Evolutionary conservation across 1,284 basidiomycete genomes (phyloP).

Genomic region (Ceratobasidium sp.): DNA sequence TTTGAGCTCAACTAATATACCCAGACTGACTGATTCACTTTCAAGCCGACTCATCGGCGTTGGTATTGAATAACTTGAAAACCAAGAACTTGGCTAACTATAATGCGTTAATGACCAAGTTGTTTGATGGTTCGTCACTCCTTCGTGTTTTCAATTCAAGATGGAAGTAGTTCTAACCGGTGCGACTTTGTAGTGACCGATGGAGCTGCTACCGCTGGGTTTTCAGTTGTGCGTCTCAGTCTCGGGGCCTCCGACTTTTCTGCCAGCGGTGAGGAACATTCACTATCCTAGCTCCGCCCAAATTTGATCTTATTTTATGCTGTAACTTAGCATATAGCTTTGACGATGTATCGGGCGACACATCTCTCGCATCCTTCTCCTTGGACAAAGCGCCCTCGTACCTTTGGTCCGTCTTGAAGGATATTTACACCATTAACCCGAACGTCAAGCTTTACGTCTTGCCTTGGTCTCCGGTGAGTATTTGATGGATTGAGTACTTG

Average conservation of each 20-base stretch:
- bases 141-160: not conserved
- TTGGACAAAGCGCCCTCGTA: conserved; percentile 65
- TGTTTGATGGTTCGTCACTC: conserved; percentile 60
- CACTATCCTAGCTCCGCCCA: not conserved
- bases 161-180: not conserved
- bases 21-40: not conserved
- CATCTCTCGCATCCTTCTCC: conserved; percentile 64
- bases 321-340: conserved; percentile 62
- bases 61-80: conserved; percentile 66
- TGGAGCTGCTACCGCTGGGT: conserved; percentile 65
- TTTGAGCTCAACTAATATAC: not conserved
- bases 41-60: conserved; percentile 68
- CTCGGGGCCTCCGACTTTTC: conserved; percentile 71
- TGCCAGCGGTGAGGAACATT: conserved; percentile 57
- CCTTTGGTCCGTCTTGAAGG: conserved; percentile 65
- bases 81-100: conserved; percentile 64
- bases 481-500: conserved; percentile 12
- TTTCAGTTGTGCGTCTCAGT: conserved; percentile 66
- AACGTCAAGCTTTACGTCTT: conserved; percentile 63
- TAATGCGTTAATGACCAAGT: conserved; percentile 61
- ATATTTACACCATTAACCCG: conserved; percentile 65
- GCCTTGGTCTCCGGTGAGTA: conserved; percentile 70
- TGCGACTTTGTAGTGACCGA: conserved; percentile 60
- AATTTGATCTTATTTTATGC: conserved; percentile 8
- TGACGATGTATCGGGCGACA: conserved; percentile 65